These are phyloP conservation scores for Hyphodiscus sp. DNA, from an alignment of 2,329 filamentous ascomycete genomes.

Conservation along the genomic window DNA sequence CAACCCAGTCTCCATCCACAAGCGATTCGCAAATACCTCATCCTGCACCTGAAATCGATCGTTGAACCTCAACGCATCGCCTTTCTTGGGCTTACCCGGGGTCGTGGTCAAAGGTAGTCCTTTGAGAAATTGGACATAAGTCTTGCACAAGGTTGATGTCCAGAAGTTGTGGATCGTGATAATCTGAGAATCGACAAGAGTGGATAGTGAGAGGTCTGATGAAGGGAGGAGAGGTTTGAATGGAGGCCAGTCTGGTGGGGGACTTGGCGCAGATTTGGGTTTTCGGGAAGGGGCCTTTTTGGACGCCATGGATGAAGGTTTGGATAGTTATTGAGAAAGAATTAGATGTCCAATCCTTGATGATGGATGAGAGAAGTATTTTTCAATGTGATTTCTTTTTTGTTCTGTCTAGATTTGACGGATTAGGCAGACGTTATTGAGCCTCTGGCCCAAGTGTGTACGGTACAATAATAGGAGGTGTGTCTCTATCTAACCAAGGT, in stretches of 20 bases:
- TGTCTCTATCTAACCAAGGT: too few relatives aligned
- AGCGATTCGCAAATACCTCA: constrained; percentile 59
- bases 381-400: too few relatives aligned
- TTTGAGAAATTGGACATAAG: constrained; percentile 54
- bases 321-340: too few relatives aligned
- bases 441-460: too few relatives aligned
- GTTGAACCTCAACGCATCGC: constrained; percentile 71
- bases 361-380: too few relatives aligned
- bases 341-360: too few relatives aligned
- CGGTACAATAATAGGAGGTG: too few relatives aligned
- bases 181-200: constrained; percentile 50
- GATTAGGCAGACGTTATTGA: too few relatives aligned
- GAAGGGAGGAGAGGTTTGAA: constrained; percentile 50
- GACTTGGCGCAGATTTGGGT: neutral
- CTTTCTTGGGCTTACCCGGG: constrained; percentile 58
- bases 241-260: constrained; percentile 51
- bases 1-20: constrained; percentile 76
- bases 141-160: constrained; percentile 54
- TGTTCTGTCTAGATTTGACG: too few relatives aligned
- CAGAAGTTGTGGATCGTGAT: constrained; percentile 57
- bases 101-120: constrained; percentile 57
- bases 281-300: neutral
- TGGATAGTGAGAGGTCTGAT: constrained; percentile 48
- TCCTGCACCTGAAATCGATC: constrained; percentile 84
- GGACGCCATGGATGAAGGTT: neutral